Conservation (phyloP, 371 early-diverging fungal genomes). For the Nosema muscidifuracis region DNA sequence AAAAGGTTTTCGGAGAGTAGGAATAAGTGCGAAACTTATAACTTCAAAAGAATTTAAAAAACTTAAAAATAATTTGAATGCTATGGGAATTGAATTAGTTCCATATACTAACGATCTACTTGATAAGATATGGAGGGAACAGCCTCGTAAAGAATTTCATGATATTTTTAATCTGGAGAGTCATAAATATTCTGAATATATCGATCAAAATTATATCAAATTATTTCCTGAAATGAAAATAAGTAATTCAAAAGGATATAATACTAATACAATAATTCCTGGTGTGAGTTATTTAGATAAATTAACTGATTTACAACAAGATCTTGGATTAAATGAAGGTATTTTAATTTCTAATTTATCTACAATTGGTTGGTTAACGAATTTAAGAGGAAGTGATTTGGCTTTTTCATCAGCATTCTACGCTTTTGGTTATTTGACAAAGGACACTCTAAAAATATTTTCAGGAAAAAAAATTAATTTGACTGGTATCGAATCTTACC, state of each 20-base stretch:
- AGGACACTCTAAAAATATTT: constrained; percentile 68
- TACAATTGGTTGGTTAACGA: constrained; percentile 72
- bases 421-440: constrained; percentile 74
- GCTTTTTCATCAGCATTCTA: constrained; percentile 91
- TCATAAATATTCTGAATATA: not conserved
- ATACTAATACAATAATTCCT: constrained; percentile 70
- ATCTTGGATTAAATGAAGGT: constrained; percentile 19
- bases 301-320: constrained; percentile 20
- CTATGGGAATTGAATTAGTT: constrained; percentile 40
- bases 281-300: constrained; percentile 70
- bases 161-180: constrained; percentile 5
- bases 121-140: constrained; percentile 14
- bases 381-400: constrained; percentile 91
- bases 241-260: constrained; percentile 66
- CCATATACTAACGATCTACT: constrained; percentile 29
- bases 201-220: not conserved
- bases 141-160: constrained; percentile 7
- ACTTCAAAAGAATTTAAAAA: constrained; percentile 65
- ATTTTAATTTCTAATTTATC: constrained; percentile 55
- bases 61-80: constrained; percentile 53
- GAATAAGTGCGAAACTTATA: constrained; percentile 45
- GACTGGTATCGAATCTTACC: constrained; percentile 59
- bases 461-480: constrained; percentile 68
- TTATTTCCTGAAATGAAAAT: not conserved
- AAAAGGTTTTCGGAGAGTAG: constrained; percentile 35